These are phyloP conservation scores for Chytriomyces sp. DNA, from an alignment of 192 early-diverging fungal genomes.

Conservation along the genomic window DNA sequence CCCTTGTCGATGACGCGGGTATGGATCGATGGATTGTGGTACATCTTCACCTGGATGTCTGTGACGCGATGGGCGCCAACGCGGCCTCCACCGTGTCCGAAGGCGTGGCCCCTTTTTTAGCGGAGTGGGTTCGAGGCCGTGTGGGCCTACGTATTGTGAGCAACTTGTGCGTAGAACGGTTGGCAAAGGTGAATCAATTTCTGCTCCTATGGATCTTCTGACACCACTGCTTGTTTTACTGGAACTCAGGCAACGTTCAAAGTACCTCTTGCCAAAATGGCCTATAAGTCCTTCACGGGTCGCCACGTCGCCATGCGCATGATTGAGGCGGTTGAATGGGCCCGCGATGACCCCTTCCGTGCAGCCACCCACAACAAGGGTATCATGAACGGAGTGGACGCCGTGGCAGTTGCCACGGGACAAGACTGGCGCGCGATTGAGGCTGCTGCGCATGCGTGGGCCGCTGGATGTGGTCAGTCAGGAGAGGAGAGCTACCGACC, in stretches of 20 bases:
- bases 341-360: slow-evolving; percentile 67
- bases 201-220: slow-evolving; percentile 1
- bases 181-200: slow-evolving; percentile 53
- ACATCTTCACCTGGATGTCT: slow-evolving; percentile 75
- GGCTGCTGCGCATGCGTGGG: slow-evolving; percentile 71
- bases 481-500: slow-evolving; percentile 51
- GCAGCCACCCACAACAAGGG: slow-evolving; percentile 81
- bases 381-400: slow-evolving; percentile 82
- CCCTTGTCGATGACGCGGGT: neutral
- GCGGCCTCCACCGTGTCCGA: slow-evolving; percentile 71
- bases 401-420: slow-evolving; percentile 73
- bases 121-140: slow-evolving; percentile 54
- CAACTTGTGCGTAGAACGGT: slow-evolving; percentile 67
- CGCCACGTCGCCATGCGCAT: slow-evolving; percentile 64
- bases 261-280: slow-evolving; percentile 60
- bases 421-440: slow-evolving; percentile 82
- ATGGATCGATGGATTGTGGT: slow-evolving; percentile 61
- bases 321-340: slow-evolving; percentile 72
- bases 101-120: slow-evolving; percentile 64
- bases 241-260: slow-evolving; percentile 55
- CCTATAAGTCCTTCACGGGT: slow-evolving; percentile 67
- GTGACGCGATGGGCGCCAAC: slow-evolving; percentile 82
- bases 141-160: slow-evolving; percentile 70
- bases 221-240: neutral
- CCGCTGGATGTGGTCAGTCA: slow-evolving; percentile 39